Base-by-base conservation (phyloP, 306 rosid genomes). In the Datisca glomerata region DNA sequence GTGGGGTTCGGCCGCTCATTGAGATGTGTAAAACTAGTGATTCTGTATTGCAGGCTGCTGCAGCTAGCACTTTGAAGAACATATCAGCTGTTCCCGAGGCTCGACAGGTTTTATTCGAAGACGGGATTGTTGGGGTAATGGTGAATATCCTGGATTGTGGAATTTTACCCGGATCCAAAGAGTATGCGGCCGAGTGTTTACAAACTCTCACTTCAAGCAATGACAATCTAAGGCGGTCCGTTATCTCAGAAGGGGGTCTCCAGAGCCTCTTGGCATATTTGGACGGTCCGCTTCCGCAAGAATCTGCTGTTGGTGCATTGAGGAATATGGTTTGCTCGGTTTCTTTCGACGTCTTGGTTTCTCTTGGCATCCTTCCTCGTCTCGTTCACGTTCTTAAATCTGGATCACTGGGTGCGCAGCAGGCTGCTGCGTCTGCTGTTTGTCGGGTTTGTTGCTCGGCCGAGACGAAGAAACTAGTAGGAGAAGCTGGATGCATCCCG, bases 141-240 rank as follows among this genome's bases (percentile, higher is more conserved):
- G 71, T 84, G 48, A 69, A 53, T 63, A 79, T 91, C 6, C 64
- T 91, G 0, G 79, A 60, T 41, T 48, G 68, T 41, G 98, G 98
- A 43, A 73, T 91, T 57, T 61, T 85, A 43, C 41, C 77, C 35
- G 93, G 89, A 36, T 71, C 98, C 6, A 91, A 73, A 52, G 98
- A 84, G 51, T 84, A 80, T 41, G 98, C 98, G 1, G 96, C 98
- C 1, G 98, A 91, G 35, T 91, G 94, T 64, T 61, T 91, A 50
- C 96, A 78, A 72, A 91, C 84, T 61, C 91, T 91, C 64, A 91
- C 98, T 16, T 66, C 86, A 7, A 57, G 92, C 79, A 91, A 84
- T 16, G 96, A 91, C 37, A 66, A 68, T 60, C 52, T 91, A 15
- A 67, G 75, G 59, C 67, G 73, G 62, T 55, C 62, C 17, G 96